Evolutionary conservation across 2,329 filamentous ascomycete genomes (phyloP).

Genomic region (Sarocladium brachiariae): DNA sequence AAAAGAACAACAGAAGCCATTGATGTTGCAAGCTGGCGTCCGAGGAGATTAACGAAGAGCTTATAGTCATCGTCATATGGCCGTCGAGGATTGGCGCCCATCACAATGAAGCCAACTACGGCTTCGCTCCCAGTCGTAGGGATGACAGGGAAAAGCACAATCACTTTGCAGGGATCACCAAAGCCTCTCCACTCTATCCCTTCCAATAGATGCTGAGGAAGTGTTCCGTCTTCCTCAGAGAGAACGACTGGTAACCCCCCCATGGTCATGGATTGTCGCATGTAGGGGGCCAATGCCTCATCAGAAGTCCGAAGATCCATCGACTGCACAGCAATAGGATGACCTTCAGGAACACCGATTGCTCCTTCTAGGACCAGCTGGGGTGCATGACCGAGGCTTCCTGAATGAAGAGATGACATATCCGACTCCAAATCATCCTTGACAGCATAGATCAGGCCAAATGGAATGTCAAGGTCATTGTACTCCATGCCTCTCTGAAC

Average conservation of each 20-base stretch:
- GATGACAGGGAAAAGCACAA: constrained; percentile 73
- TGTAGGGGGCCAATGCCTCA: constrained; percentile 69
- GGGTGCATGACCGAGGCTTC: constrained; percentile 53
- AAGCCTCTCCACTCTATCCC: constrained; percentile 66
- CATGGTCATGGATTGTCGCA: constrained; percentile 66
- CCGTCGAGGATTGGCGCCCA: constrained; percentile 71
- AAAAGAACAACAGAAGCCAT: constrained; percentile 77
- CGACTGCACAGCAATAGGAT: constrained; percentile 50
- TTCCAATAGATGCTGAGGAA: constrained; percentile 58
- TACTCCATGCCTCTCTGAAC: constrained; percentile 63
- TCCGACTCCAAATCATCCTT: constrained; percentile 66
- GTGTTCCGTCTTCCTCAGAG: constrained; percentile 57
- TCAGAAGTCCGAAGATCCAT: constrained; percentile 65
- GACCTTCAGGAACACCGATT: constrained; percentile 59
- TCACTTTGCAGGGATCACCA: constrained; percentile 60
- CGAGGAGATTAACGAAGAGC: constrained; percentile 68
- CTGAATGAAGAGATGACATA: constrained; percentile 63
- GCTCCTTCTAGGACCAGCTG: constrained; percentile 65
- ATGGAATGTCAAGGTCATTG: constrained; percentile 70
- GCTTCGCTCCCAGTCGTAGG: constrained; percentile 64
- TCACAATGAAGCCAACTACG: constrained; percentile 69
- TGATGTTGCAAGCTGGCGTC: constrained; percentile 70
- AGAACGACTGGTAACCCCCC: constrained; percentile 60
- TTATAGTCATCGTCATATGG: constrained; percentile 77
- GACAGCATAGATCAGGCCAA: constrained; percentile 71